A percentile compares a stretch with the other conserved stretches of the same genome.
Evolutionary conservation across 1,139 yeast genomes (phyloP).

Genomic region (Magnusiomyces ingens): DNA sequence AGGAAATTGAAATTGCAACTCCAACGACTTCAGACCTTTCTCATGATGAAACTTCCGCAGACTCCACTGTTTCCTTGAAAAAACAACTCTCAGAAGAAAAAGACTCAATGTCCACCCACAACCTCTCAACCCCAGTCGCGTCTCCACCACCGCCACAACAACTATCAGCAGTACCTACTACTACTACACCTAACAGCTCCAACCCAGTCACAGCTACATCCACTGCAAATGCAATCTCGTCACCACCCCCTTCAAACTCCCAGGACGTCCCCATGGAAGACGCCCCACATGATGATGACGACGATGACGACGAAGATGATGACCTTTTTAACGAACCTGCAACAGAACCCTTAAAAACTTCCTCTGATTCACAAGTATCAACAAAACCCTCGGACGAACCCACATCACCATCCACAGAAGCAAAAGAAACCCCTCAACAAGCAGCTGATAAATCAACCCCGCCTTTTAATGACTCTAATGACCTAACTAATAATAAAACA

Average conservation of each 20-base stretch:
- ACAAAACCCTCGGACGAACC: background rate
- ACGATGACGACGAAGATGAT: constrained; percentile 5
- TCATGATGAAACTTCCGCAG: background rate
- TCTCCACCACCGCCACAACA: constrained; percentile 4
- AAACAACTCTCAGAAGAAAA: background rate
- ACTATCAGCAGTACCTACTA: background rate
- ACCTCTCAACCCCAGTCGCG: constrained; percentile 6
- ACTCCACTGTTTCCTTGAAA: background rate
- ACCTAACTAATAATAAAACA: too few relatives aligned
- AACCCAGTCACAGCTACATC: background rate
- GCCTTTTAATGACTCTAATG: too few relatives aligned
- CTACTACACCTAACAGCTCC: background rate
- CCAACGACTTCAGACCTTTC: constrained; percentile 4
- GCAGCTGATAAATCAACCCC: too few relatives aligned
- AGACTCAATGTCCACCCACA: constrained; percentile 1
- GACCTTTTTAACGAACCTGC: constrained; percentile 5
- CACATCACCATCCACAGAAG: background rate
- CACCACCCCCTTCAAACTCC: background rate
- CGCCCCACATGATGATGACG: background rate
- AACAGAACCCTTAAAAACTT: background rate
- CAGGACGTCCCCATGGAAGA: background rate
- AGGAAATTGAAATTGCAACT: constrained; percentile 1
- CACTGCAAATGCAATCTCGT: background rate
- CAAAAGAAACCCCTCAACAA: background rate
- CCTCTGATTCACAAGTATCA: background rate